phyloP scores from a whole-genome alignment of 495 filamentous ascomycete genomes.

The Cercophora sp. region DNA sequence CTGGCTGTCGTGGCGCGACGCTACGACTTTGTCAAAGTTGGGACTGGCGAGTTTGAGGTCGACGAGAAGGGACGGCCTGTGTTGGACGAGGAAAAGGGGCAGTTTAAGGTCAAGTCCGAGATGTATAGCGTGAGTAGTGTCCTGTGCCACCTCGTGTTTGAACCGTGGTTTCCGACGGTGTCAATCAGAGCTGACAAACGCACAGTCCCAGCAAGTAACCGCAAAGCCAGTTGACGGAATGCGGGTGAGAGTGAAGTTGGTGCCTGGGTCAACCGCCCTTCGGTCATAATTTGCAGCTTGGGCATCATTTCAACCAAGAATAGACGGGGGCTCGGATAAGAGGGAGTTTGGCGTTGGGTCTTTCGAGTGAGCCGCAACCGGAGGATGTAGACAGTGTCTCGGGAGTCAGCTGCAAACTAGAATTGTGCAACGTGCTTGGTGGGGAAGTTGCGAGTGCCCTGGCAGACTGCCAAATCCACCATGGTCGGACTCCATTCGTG shows the following conservation, averaged over 20 bases:
- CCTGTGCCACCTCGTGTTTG: neutral
- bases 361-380: no score
- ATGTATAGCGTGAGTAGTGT: conserved; percentile 49
- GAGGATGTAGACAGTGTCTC: no score
- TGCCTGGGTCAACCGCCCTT: neutral
- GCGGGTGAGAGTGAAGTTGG: conserved; percentile 30
- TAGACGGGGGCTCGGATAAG: no score
- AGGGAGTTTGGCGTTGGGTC: no score
- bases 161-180: neutral
- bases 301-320: no score
- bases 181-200: conserved; percentile 4
- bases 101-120: conserved; percentile 37
- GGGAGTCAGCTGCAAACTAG: no score
- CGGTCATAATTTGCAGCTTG: neutral
- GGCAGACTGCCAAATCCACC: no score
- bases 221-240: conserved; percentile 35
- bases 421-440: no score
- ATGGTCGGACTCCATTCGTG: no score
- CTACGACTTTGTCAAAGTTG: conserved; percentile 44
- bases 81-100: conserved; percentile 35
- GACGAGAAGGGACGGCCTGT: conserved; percentile 33
- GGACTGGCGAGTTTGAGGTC: conserved; percentile 38
- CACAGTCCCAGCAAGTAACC: conserved; percentile 32
- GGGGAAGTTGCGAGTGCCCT: no score
- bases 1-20: conserved; percentile 35